Evolutionary conservation across 352 stramenopile genomes (phyloP), one percentile per base, ranked within the genome.

Genomic region (Globisporangium cederbergense): DNA sequence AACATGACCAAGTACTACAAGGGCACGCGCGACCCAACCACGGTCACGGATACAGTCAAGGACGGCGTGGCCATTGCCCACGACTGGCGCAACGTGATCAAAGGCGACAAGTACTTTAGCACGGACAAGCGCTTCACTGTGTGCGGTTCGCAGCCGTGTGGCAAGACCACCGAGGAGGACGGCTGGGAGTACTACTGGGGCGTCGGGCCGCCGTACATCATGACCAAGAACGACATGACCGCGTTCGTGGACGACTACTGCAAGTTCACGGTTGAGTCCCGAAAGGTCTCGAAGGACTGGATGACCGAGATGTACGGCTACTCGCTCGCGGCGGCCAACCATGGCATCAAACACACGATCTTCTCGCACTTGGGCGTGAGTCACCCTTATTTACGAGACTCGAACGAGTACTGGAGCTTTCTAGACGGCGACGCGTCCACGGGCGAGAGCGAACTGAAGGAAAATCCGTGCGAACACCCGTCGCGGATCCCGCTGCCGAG

Each of bases 261-360:
- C 57, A 43, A 54, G 9, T 66, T 72, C 25, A 56, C 63, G 13
- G 61, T 77, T 2, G 46, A 56, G 1, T 58, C 38, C 2, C 67
- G 71, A 5, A 64, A 66, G 34, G 47, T 77, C 22, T 43, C 49
- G 28, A 51, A 51, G 9, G 57, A 69, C 8, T 89, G 77, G 74
- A 89, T 85, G 77, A 73, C 75, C 20, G 79, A 89, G 65, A 89
- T 86, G 79, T 80, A 78, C 47, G 79, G 65, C 18, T 87, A 82
- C 61, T 65, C 71, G 4, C 14, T 82, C n/a, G 76, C 77, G 16
- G 77, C 73, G 2, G 79, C 72, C 34, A 83, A 86, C 57, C 70
- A 86, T 36, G 68, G 64, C 30, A 82, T 89, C 45, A 80, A 79
- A 28, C 77, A 87, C 74, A 89, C 77, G 50, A 64, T 83, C 18